Base-by-base conservation (phyloP, 164 flowering plant species). In the Berberis thunbergii region DNA sequence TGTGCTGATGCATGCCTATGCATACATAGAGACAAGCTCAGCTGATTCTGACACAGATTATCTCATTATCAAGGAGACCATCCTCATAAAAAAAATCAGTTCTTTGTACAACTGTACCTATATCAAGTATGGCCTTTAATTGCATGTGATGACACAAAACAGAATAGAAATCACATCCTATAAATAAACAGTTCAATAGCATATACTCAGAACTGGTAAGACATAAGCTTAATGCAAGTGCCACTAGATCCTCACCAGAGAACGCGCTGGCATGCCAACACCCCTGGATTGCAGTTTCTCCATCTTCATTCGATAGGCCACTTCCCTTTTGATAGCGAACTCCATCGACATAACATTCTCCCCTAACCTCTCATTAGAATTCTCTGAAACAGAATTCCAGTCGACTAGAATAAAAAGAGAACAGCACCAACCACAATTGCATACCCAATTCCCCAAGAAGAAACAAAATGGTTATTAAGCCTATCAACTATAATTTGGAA, bases 281-380 rank as follows among this genome's bases (percentile, higher is more conserved):
- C n/a, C 3, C n/a, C n/a, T 52, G 10, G 12, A 12, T 10, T 52
- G 54, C n/a, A 52, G n/a, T 10, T 11, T 52, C 54, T 52, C 54
- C n/a, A 52, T 11, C n/a, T 26, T 52, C 54, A 52, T 9, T 52
- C 54, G 54, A 52, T 52, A 52, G 11, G 10, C 54, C n/a, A 52
- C 13, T 26, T 52, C 54, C n/a, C 54, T 52, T 52, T 52, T 52
- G 54, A 52, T 52, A 4, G 54, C 54, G 11, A 52, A 26, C 54
- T 52, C 54, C 8, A 52, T 12, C n/a, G 54, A 26, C 54, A 52
- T 52, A 52, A 52, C 54, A 52, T 52, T 52, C 54, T 52, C 54
- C 54, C 54, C n/a, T 26, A 52, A 52, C n/a, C 54, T 52, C n/a
- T 52, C 54, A 52, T 52, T 9, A 52, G n/a, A 4, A 52, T 52